Base-by-base conservation (phyloP, 805 yeast species). In the Lipomyces sp. region DNA sequence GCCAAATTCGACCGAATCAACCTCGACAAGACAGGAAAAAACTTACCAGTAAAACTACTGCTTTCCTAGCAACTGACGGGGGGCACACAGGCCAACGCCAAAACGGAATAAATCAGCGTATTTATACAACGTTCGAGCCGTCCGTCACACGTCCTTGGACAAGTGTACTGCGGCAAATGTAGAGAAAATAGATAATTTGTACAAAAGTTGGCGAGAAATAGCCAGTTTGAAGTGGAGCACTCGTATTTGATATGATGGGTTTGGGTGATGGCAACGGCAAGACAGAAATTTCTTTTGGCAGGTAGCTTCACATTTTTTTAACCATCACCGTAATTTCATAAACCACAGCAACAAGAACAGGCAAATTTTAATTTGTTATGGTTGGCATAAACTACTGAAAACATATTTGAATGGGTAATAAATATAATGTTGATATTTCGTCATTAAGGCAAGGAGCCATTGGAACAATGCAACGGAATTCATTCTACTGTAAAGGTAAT, bases 31-130 rank as follows among this genome's bases (percentile, higher is more conserved):
- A 10, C 42, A 15, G 8, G 55, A 29, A 24, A 57, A 45, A 57
- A 57, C 33, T 30, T 57, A 32, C 33, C 59, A 32, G 33, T 29
- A 15, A 29, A 45, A 32, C 32, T 57, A 18, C 29, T 18, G n/a
- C 48, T 42, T 42, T 42, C 54, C 54, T 29, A 11, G 54, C 54
- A 24, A 51, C n/a, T 51, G 54, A 24, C 57, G 59, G 48, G 30
- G 48, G 39, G 32, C 29, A 34, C 57, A 30, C 33, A 29, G 57
- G 57, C 35, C 30, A 37, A 39, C 34, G 59, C 54, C 18, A 37
- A 37, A 59, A 51, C 13, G 48, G 48, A 42, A 42, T 42, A 42
- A 42, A 42, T 42, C 48, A 42, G 48, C 48, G 48, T 42, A 15
- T 24, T 42, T 42, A 15, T 42, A 42, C 48, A 42, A 42, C 48